Evolutionary conservation across 1,139 yeast species (phyloP).

Genomic region (Schizosaccharomyces versatilis): DNA sequence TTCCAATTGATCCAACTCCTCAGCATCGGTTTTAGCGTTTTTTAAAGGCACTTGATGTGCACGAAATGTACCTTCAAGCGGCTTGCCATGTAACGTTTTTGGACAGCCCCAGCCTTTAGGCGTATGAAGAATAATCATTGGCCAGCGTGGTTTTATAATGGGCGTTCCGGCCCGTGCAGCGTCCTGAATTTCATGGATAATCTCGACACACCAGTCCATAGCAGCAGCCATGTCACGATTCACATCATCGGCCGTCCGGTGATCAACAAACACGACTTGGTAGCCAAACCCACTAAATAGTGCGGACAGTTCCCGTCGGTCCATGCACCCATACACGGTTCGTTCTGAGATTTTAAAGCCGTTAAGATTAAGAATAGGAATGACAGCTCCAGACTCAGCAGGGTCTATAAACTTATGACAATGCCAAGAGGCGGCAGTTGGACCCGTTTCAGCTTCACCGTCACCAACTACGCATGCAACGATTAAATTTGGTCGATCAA

Average conservation of each 20-base stretch:
- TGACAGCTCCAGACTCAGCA: conserved; percentile 14
- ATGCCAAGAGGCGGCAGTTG: conserved; percentile 14
- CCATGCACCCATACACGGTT: conserved; percentile 14
- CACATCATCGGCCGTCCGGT: conserved; percentile 8
- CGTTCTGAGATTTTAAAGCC: conserved; percentile 15
- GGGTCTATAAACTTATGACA: conserved; percentile 14
- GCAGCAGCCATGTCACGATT: conserved; percentile 13
- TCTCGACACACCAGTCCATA: conserved; percentile 12
- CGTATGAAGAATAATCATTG: conserved; percentile 14
- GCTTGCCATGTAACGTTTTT: conserved; percentile 12
- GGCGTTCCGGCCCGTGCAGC: conserved; percentile 13
- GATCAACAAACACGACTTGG: conserved; percentile 12
- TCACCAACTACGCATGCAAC: conserved; percentile 13
- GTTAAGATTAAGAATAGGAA: conserved; percentile 14
- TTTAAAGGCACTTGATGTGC: conserved; percentile 14
- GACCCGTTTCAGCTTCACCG: conserved; percentile 15
- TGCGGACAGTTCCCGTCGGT: conserved; percentile 13
- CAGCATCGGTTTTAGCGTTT: conserved; percentile 12
- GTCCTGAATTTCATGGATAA: conserved; percentile 12
- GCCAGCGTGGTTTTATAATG: conserved; percentile 13
- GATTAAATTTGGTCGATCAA: conserved; percentile 14
- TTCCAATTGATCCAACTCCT: conserved; percentile 12
- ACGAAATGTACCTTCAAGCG: conserved; percentile 14
- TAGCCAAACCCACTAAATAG: conserved; percentile 14
- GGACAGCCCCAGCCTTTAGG: conserved; percentile 15